These are phyloP conservation scores for Mortierella sp. DNA, from an alignment of 371 early-diverging fungal genomes.

Conservation along the genomic window DNA sequence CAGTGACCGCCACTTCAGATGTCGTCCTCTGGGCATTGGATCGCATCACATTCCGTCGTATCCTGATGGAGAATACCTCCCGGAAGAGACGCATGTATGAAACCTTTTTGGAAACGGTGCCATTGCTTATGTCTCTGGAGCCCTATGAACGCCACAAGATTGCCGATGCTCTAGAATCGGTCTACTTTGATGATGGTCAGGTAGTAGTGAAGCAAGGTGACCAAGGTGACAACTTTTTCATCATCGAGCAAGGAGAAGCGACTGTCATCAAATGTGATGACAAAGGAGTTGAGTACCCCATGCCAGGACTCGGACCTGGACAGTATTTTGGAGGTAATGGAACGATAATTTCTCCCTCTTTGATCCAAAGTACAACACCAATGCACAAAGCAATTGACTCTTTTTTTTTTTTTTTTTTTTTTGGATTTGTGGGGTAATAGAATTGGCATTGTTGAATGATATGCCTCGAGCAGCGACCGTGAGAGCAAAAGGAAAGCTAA, in stretches of 20 bases:
- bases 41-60: conserved; percentile 93
- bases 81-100: conserved; percentile 95
- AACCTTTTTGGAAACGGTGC: conserved; percentile 89
- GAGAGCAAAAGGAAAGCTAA: conserved; percentile 86
- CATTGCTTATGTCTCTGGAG: conserved; percentile 84
- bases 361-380: not conserved
- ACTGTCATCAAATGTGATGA: conserved; percentile 79
- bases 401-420: not conserved
- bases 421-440: conserved; percentile 51
- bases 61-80: conserved; percentile 94
- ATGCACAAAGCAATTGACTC: not conserved
- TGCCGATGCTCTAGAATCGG: conserved; percentile 92
- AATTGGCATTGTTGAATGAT: conserved; percentile 92
- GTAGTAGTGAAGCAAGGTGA: conserved; percentile 91
- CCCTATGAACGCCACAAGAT: conserved; percentile 95
- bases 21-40: conserved; percentile 95
- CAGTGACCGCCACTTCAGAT: conserved; percentile 88
- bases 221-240: conserved; percentile 82
- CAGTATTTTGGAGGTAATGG: conserved; percentile 94
- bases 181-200: conserved; percentile 82
- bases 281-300: conserved; percentile 81
- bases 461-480: conserved; percentile 94
- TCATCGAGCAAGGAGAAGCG: conserved; percentile 93
- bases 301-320: conserved; percentile 84
- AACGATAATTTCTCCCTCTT: not conserved